Conservation (phyloP, 352 stramenopile genomes). For the Pythium oligandrum region DNA sequence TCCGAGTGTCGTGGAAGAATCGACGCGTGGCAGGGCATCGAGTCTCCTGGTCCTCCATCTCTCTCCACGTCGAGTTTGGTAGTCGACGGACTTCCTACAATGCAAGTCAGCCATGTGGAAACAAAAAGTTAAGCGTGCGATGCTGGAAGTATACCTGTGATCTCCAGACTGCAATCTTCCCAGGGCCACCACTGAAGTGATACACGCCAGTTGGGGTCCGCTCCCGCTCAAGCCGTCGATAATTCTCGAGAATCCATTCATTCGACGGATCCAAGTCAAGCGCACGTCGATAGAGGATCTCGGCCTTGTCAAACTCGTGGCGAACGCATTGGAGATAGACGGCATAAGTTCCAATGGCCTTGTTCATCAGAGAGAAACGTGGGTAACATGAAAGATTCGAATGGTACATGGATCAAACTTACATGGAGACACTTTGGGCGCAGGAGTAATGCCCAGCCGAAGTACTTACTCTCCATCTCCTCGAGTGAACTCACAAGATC, state of each 20-base stretch:
- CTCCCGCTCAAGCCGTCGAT: constrained; percentile 46
- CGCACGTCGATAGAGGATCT: constrained; percentile 59
- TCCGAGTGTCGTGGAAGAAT: constrained; percentile 44
- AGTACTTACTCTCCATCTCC: constrained; percentile 46
- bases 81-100: constrained; percentile 20
- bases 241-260: constrained; percentile 53
- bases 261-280: constrained; percentile 47
- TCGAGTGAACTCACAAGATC: constrained; percentile 16
- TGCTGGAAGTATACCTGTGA: constrained; percentile 23
- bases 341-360: constrained; percentile 63
- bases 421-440: constrained; percentile 46
- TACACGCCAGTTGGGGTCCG: constrained; percentile 47
- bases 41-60: constrained; percentile 38
- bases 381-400: background rate
- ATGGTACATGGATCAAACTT: constrained; percentile 1
- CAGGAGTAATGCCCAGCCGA: constrained; percentile 63
- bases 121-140: background rate
- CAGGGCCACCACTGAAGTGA: constrained; percentile 35
- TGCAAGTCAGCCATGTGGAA: too few species aligned
- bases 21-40: constrained; percentile 18
- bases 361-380: background rate
- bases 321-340: constrained; percentile 53
- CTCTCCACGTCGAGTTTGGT: constrained; percentile 21
- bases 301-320: constrained; percentile 57
- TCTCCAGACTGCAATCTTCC: constrained; percentile 36